These are phyloP conservation scores for Xanthoparmelia taractica DNA, from an alignment of 495 filamentous ascomycete genomes.

Conservation along the genomic window DNA sequence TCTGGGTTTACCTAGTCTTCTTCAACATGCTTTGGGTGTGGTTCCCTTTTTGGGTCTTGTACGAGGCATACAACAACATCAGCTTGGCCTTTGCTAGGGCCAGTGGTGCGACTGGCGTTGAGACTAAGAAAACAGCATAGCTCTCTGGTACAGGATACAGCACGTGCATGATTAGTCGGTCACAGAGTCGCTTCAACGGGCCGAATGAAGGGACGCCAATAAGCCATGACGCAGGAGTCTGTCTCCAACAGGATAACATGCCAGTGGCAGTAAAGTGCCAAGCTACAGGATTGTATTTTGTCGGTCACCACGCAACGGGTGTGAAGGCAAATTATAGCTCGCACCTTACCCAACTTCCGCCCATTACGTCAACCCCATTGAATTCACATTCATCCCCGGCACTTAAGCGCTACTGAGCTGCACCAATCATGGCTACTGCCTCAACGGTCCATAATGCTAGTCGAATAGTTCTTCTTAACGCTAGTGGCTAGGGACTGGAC, in stretches of 20 bases:
- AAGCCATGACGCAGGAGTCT: background rate
- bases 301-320: background rate
- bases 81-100: constrained; percentile 44
- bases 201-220: background rate
- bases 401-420: background rate
- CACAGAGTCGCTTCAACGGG: background rate
- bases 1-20: constrained; percentile 82
- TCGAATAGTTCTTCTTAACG: background rate
- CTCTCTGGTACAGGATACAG: background rate
- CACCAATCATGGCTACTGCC: background rate
- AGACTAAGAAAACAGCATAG: constrained; percentile 11
- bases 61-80: constrained; percentile 55
- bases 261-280: background rate
- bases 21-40: constrained; percentile 62
- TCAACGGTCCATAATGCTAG: background rate
- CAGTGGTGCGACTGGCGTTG: background rate
- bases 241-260: background rate
- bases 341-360: too few species aligned
- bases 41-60: constrained; percentile 71
- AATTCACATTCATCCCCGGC: background rate
- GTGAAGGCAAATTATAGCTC: background rate
- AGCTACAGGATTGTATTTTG: background rate
- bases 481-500: background rate
- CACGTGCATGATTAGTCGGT: background rate
- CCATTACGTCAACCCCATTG: too few species aligned